Percentiles rank a stretch among this genome's conserved stretches.
phyloP scores from a whole-genome alignment of 2,329 filamentous ascomycete genomes.

The Rutstroemia sp. region DNA sequence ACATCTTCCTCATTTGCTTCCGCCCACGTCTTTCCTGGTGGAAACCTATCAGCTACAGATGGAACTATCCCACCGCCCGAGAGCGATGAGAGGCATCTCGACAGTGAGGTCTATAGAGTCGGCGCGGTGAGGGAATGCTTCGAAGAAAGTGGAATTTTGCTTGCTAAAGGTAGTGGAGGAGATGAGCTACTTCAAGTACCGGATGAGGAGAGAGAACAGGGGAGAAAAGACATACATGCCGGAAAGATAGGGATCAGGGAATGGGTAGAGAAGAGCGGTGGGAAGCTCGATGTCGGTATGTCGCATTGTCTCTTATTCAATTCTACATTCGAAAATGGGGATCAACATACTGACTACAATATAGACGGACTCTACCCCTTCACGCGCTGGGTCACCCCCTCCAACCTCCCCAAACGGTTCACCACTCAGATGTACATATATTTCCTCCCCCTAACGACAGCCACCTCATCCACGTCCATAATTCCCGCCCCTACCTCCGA shows the following conservation, averaged over 20 bases:
- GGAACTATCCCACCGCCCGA: conserved; percentile 43
- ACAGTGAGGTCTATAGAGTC: conserved; percentile 67
- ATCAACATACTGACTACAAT: not conserved
- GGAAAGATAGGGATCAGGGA: conserved; percentile 58
- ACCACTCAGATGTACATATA: conserved; percentile 97
- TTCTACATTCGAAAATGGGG: not conserved
- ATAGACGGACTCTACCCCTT: conserved; percentile 67
- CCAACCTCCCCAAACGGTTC: conserved; percentile 66
- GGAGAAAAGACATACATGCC: conserved; percentile 60
- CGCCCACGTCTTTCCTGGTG: conserved; percentile 92
- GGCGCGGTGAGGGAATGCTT: conserved; percentile 88
- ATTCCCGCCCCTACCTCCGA: conserved; percentile 57
- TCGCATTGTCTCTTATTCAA: conserved; percentile 6
- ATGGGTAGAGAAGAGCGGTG: conserved; percentile 52
- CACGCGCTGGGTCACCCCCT: conserved; percentile 86
- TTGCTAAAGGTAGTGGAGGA: conserved; percentile 40
- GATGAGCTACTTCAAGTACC: conserved; percentile 51
- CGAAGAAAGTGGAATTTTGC: conserved; percentile 85
- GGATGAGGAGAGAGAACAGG: conserved; percentile 53
- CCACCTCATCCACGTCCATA: conserved; percentile 26
- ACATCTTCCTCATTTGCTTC: conserved; percentile 80
- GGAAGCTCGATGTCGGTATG: conserved; percentile 57
- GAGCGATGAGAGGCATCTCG: conserved; percentile 54
- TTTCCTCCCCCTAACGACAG: conserved; percentile 44
- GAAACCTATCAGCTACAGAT: conserved; percentile 73